Evolutionary conservation across 805 yeast species (phyloP), one percentile per base, ranked within the genome.

Genomic region (Grigorovia yakushimaensis): DNA sequence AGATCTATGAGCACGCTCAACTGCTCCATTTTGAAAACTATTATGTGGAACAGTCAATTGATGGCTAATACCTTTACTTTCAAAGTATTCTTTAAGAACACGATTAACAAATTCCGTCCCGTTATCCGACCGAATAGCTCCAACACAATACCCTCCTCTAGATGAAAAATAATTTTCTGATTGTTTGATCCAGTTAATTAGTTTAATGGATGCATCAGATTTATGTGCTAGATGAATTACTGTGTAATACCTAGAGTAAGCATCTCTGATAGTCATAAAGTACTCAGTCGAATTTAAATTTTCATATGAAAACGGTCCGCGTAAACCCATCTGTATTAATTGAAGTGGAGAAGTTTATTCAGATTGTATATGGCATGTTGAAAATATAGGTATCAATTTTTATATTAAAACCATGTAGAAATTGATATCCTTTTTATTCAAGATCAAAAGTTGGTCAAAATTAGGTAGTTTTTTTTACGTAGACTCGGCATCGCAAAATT

Each of bases 21-120:
- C 54, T 24, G 49, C 23, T 56, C 59, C 24, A n/a, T 55, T 53
- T 43, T 50, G 51, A 39, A 37, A 49, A 43, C 50, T 50, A n/a
- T n/a, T 24, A 35, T 51, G 39, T 1, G 53, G 46, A 8, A 50
- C 46, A 20, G 53, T 52, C 2, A 50, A 19, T 42, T 52, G 47
- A 44, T 52, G 53, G 19, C n/a, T 13, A 22, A 52, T 50, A 3
- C 50, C 51, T 19, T 46, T 39, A 3, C 11, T 11, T 13, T 15
- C 21, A 18, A 35, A 24, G 36, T 20, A 51, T 1, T 41, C 36
- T 21, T 40, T 35, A 2, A 52, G 24, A 0, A 3, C 15, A 15
- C 17, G 7, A 19, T 44, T 50, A 7, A 17, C 11, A 41, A 52
- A 50, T 38, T 50, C 55, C 37, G 43, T 36, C 33, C 51, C 51